Base-by-base conservation (phyloP, 2,329 filamentous ascomycete species). In the Cyanodermella asteris region DNA sequence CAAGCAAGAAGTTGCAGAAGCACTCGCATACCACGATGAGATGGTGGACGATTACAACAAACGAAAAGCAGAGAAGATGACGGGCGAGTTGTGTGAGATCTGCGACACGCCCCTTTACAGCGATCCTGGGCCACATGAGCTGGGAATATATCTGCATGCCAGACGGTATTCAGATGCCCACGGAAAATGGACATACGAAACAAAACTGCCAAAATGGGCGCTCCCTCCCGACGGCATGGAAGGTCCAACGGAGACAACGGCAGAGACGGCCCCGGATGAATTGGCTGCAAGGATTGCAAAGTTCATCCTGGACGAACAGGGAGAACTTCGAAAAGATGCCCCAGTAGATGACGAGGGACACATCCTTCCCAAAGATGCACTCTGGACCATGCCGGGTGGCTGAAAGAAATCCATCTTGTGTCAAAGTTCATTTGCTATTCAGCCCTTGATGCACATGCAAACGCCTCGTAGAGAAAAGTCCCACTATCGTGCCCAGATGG, bases 131-230 rank as follows among this genome's bases (percentile, higher is more conserved):
- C 51, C 60, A 20, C 82, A 94, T 40, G 87, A 97, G 53, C 59
- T 97, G 23, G 78, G 77, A 1, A 73, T 97, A 20, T 97, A 84
- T 62, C 59, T 97, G 32, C 87, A 97, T 53, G 90, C 84, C 29
- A 66, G 81, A 31, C 69, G 77, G 22, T 97, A 97, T 45, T 72
- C 84, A 36, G 82, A 84, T 44, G 64, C 70, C 14, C 68, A 70
- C 14, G 84, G 82, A 4, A 59, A 59, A 26, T 97, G 87, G 87
- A 69, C 69, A 26, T 94, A 93, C 46, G 66, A 72, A 41, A 93
- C 82, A 36, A 64, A 69, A 13, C 56, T 93, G 43, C 87, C 87
- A 2, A 55, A 55, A 12, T 97, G 87, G 87, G 84, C 81, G 10
- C 47, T 91, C 28, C 81, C 84, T 5, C 81, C 82, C 0, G 51